Base-by-base conservation (phyloP, 257 asterid species). In the Thymus quinquecostatus region DNA sequence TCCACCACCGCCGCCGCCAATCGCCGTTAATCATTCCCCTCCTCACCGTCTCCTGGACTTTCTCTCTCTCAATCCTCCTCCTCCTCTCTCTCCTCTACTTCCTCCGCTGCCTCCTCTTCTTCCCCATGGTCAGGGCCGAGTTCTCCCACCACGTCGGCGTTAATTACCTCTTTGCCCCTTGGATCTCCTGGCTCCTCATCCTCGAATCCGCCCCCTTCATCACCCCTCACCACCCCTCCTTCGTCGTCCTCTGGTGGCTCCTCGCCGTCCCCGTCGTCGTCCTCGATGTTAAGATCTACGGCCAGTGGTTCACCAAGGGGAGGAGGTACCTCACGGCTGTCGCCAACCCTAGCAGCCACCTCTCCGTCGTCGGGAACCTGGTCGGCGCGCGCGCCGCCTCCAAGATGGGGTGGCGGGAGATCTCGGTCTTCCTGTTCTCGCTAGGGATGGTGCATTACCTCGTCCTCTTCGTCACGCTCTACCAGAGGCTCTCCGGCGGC, bases 321-420 rank as follows among this genome's bases (percentile, higher is more conserved):
- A 89, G 81, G 21, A 72, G 66, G 45, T 48, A 77, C 3, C 29
- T 89, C 7, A 82, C 83, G 11, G 82, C 87, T 2, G 91, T 80
- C 68, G 96, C 96, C 0, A 89, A 89, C 40, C 93, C 96, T 4
- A 75, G 91, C 21, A 87, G 91, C 80, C 93, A 87, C 49, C 77
- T 87, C 41, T 80, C 93, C 0, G 82, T 89, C 44, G 72, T 89
- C 12, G 93, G 93, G 1, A 89, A 87, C 82, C 70, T 89, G 65
- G 86, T 85, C 4, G 91, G 89, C 11, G 79, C 91, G 0, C 86
- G 96, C 10, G 94, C 96, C 50, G 93, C 93, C 36, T 88, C 96
- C 2, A 71, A 83, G 82, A 87, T 85, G 88, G 89, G 79, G 65
- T 89, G 96, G 93, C 56, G 1, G 0, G 93, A 89, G 43, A 63